Evolutionary conservation across 352 stramenopile species (phyloP).

Genomic region (Phytophthora pluvialis): DNA sequence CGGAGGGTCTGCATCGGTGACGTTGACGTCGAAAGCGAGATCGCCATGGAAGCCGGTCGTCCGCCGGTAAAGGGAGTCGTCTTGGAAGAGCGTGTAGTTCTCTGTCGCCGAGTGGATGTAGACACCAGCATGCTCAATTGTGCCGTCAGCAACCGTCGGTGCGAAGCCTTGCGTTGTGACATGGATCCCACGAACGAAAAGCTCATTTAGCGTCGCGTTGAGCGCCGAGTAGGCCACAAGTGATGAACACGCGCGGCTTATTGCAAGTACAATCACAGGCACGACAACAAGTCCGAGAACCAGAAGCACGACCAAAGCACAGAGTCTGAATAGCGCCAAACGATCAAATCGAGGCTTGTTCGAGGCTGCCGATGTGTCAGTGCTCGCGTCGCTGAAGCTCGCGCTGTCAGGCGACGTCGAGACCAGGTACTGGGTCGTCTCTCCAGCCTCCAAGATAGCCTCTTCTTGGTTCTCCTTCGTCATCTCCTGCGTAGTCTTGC

Average conservation of each 20-base stretch:
- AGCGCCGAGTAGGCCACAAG: slow-evolving; percentile 44
- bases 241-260: slow-evolving; percentile 22
- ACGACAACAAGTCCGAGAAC: slow-evolving; percentile 20
- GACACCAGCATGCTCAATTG: slow-evolving; percentile 6
- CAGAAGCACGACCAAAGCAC: slow-evolving; percentile 1
- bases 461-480: neutral
- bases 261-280: slow-evolving; percentile 20
- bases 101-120: slow-evolving; percentile 53
- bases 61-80: slow-evolving; percentile 47
- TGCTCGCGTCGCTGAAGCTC: slow-evolving; percentile 14
- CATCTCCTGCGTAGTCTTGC: neutral
- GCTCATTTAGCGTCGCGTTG: slow-evolving; percentile 52
- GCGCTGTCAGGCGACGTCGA: slow-evolving; percentile 17
- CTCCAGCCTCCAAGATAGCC: slow-evolving; percentile 11
- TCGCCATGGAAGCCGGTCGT: slow-evolving; percentile 53
- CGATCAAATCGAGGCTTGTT: neutral
- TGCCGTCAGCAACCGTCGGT: slow-evolving; percentile 18
- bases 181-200: slow-evolving; percentile 26
- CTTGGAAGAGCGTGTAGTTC: slow-evolving; percentile 44
- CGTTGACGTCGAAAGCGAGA: slow-evolving; percentile 47
- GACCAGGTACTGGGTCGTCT: slow-evolving; percentile 14
- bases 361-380: slow-evolving; percentile 2
- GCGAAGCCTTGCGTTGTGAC: neutral
- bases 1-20: slow-evolving; percentile 41
- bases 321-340: neutral